Percentiles rank a stretch among this genome's conserved stretches.
Evolutionary conservation across 176 grass and related monocot genomes (phyloP).

Genomic region (maize (Zea mays)): DNA sequence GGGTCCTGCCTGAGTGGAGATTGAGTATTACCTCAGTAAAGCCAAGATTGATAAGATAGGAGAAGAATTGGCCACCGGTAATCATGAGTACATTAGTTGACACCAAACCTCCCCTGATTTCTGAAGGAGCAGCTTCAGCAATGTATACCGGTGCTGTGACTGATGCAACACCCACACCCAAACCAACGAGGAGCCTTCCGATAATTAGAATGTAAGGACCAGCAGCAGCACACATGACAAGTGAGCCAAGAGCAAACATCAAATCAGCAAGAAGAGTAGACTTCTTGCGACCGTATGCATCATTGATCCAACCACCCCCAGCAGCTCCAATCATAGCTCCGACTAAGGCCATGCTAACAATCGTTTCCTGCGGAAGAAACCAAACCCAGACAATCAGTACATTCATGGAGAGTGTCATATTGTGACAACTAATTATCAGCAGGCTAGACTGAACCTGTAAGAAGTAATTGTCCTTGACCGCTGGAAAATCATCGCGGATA

Average conservation of each 20-base stretch:
- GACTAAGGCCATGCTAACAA: constrained; percentile 95
- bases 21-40: constrained; percentile 80
- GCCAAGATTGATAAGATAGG: constrained; percentile 93
- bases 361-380: constrained; percentile 74
- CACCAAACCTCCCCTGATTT: constrained; percentile 92
- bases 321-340: constrained; percentile 89
- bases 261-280: constrained; percentile 86
- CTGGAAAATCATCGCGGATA: constrained; percentile 86
- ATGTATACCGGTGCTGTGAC: constrained; percentile 94
- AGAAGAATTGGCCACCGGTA: constrained; percentile 92
- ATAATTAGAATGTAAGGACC: constrained; percentile 76
- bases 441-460: constrained; percentile 63
- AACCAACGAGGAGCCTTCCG: constrained; percentile 82
- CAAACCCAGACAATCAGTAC: constrained; percentile 19
- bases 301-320: constrained; percentile 89
- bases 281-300: constrained; percentile 83
- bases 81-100: constrained; percentile 97
- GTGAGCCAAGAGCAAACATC: constrained; percentile 73
- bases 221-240: constrained; percentile 75
- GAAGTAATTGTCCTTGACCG: constrained; percentile 64
- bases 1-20: background rate
- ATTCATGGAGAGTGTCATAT: background rate
- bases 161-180: constrained; percentile 85
- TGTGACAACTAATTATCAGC: background rate
- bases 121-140: constrained; percentile 83